These are phyloP conservation scores for Dendrostoma leiphaemia DNA, from an alignment of 2,329 filamentous ascomycete species.

Conservation along the genomic window DNA sequence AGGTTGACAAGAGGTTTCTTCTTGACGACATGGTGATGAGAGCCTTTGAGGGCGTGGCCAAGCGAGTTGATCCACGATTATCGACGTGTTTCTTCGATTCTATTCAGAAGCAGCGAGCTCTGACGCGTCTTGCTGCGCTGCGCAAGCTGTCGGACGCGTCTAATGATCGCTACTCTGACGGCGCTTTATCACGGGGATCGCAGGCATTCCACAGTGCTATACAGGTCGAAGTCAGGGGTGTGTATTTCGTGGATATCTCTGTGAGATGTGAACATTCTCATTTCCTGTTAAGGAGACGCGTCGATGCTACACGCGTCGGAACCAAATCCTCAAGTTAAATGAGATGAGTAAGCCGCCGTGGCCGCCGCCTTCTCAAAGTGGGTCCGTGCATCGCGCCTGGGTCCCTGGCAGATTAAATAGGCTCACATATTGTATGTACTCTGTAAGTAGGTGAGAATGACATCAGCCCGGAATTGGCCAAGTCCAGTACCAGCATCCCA, in stretches of 20 bases:
- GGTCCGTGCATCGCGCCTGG: too few relatives aligned
- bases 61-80: too few relatives aligned
- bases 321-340: background rate
- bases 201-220: background rate
- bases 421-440: too few relatives aligned
- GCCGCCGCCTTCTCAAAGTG: too few relatives aligned
- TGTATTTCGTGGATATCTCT: background rate
- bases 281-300: background rate
- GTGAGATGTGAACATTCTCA: background rate
- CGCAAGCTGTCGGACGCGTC: background rate
- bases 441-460: background rate
- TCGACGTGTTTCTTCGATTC: too few relatives aligned
- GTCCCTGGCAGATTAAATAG: too few relatives aligned
- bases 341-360: background rate
- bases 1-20: background rate
- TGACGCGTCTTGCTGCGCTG: background rate
- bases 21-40: background rate
- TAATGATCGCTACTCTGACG: background rate
- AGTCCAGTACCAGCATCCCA: background rate
- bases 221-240: background rate
- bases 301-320: background rate
- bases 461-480: background rate
- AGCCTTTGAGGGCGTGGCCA: too few relatives aligned
- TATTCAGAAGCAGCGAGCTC: background rate
- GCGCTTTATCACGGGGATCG: background rate